Percentiles rank a stretch among this genome's conserved stretches.
These are phyloP conservation scores for Cutaneotrichosporon cyanovorans DNA, from an alignment of 1,284 basidiomycete genomes.

Conservation along the genomic window DNA sequence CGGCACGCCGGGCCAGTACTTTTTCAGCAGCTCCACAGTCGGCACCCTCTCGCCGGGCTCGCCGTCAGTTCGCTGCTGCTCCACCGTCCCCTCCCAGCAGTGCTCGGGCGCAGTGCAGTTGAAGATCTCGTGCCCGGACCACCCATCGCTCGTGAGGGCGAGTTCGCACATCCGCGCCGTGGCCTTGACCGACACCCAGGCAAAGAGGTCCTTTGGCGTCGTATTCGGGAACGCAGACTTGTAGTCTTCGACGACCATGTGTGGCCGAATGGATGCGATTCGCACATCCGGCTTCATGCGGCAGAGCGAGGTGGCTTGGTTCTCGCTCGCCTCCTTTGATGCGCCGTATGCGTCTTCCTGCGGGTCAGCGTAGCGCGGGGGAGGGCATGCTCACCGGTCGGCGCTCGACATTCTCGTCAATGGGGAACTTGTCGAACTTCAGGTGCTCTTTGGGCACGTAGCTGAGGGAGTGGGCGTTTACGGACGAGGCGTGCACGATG, in stretches of 20 bases:
- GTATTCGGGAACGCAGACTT: conserved; percentile 6
- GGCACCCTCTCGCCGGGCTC: conserved; percentile 16
- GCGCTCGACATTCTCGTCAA: conserved; percentile 27
- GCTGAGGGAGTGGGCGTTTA: conserved; percentile 34
- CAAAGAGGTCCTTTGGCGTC: conserved; percentile 32
- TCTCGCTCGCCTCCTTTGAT: conserved; percentile 41
- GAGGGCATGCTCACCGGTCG: conserved; percentile 17
- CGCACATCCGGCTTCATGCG: conserved; percentile 19
- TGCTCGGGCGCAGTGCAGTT: conserved; percentile 36
- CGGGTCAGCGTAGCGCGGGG: background rate
- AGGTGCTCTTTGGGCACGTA: conserved; percentile 26
- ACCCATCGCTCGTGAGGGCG: conserved; percentile 23
- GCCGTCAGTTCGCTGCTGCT: conserved; percentile 6
- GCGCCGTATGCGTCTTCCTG: conserved; percentile 38
- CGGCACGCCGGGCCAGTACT: conserved; percentile 15
- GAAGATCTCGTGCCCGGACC: conserved; percentile 42
- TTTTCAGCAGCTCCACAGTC: conserved; percentile 20
- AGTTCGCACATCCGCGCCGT: conserved; percentile 36
- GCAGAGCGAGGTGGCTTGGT: conserved; percentile 37
- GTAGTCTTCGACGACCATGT: conserved; percentile 26
- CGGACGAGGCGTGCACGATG: conserved; percentile 42
- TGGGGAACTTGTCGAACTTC: conserved; percentile 27
- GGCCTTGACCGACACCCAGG: conserved; percentile 31
- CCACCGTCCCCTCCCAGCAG: conserved; percentile 20
- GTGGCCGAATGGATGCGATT: conserved; percentile 44